Evolutionary conservation across 2,329 filamentous ascomycete species (phyloP).

Genomic region (Diaporthe ilicicola): DNA sequence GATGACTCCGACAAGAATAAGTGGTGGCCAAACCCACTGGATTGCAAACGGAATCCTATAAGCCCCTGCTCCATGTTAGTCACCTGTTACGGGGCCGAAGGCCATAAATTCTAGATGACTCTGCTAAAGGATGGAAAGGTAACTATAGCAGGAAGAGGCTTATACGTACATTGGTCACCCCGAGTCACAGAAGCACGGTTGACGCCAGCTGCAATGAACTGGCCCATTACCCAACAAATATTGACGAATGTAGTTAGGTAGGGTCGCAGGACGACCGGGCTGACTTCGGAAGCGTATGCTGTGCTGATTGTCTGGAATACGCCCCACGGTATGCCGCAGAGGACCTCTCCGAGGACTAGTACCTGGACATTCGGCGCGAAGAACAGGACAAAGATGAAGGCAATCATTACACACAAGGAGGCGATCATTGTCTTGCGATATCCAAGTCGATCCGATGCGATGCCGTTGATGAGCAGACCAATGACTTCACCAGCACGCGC

Average conservation of each 20-base stretch:
- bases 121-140: too few species aligned
- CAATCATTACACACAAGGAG: slow-evolving; percentile 61
- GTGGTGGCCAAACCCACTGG: slow-evolving; percentile 82
- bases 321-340: slow-evolving; percentile 70
- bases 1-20: slow-evolving; percentile 70
- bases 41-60: slow-evolving; percentile 75
- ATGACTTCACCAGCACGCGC: slow-evolving; percentile 71
- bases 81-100: too few species aligned
- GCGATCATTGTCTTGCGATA: slow-evolving; percentile 73
- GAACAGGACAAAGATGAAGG: slow-evolving; percentile 71
- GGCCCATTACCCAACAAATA: slow-evolving; percentile 79
- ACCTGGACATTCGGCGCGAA: slow-evolving; percentile 67
- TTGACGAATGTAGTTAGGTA: slow-evolving; percentile 80
- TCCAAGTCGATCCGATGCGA: slow-evolving; percentile 71
- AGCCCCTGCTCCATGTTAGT: slow-evolving; percentile 42
- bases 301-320: slow-evolving; percentile 66
- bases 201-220: slow-evolving; percentile 76
- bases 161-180: slow-evolving; percentile 61
- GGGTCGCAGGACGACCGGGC: slow-evolving; percentile 75
- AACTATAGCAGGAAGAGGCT: too few species aligned
- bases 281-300: slow-evolving; percentile 77
- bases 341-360: slow-evolving; percentile 67
- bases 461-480: slow-evolving; percentile 72
- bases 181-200: slow-evolving; percentile 73
- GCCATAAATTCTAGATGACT: too few species aligned